Percentiles rank a stretch among this genome's conserved stretches.
These are phyloP conservation scores for Scedosporium minutisporum DNA, from an alignment of 2,329 filamentous ascomycete genomes.

Conservation along the genomic window DNA sequence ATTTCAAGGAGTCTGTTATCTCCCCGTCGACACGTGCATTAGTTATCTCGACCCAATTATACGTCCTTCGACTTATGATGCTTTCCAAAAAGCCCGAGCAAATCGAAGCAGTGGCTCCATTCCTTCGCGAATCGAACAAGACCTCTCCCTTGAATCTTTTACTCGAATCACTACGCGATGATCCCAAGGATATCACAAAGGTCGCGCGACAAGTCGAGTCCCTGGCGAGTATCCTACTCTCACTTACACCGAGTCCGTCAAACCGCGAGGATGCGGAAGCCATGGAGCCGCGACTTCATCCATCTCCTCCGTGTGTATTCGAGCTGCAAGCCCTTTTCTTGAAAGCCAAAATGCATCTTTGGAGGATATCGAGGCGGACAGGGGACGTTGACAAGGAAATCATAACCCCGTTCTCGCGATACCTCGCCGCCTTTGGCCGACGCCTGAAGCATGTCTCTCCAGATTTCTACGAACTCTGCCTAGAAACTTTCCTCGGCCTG, in stretches of 20 bases:
- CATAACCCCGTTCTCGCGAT: constrained; percentile 54
- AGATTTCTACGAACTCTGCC: constrained; percentile 26
- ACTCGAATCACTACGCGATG: constrained; percentile 30
- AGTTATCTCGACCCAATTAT: constrained; percentile 54
- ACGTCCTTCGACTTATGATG: constrained; percentile 54
- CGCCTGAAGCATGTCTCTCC: constrained; percentile 31
- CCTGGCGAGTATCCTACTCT: constrained; percentile 54
- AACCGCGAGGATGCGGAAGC: constrained; percentile 50
- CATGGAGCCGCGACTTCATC: constrained; percentile 41
- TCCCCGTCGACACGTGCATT: constrained; percentile 38
- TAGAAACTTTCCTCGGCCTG: constrained; percentile 21
- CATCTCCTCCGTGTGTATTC: constrained; percentile 48
- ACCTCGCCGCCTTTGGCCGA: constrained; percentile 49
- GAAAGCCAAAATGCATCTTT: constrained; percentile 52
- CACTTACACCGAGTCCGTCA: constrained; percentile 58
- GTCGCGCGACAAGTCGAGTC: constrained; percentile 56
- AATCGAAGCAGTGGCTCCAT: constrained; percentile 46
- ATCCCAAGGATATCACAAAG: constrained; percentile 42
- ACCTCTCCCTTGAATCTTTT: constrained; percentile 53
- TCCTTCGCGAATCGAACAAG: constrained; percentile 40
- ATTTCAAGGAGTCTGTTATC: constrained; percentile 41
- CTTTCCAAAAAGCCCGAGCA: constrained; percentile 48
- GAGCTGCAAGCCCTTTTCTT: constrained; percentile 57
- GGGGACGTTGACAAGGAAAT: constrained; percentile 55
- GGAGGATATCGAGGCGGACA: constrained; percentile 51